A percentile compares a stretch with the other conserved stretches of the same genome.
These are phyloP conservation scores for Russula virescens DNA, from an alignment of 768 basidiomycete genomes.

Conservation along the genomic window DNA sequence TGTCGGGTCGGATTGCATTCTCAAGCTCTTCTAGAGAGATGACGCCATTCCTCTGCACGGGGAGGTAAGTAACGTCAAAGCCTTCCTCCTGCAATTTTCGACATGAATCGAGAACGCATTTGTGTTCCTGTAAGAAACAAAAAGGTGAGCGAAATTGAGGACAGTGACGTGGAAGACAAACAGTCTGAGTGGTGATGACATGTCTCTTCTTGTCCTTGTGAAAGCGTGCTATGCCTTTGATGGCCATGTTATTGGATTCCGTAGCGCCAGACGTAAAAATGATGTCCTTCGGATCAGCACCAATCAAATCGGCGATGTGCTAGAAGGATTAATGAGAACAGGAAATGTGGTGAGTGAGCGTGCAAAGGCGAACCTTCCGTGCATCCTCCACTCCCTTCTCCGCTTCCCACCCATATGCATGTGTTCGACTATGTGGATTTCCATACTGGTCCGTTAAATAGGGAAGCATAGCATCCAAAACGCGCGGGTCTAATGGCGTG, in stretches of 20 bases:
- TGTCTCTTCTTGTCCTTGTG: conserved; percentile 91
- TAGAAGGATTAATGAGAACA: conserved; percentile 30
- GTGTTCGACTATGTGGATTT: conserved; percentile 96
- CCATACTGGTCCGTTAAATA: conserved; percentile 94
- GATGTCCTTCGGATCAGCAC: conserved; percentile 92
- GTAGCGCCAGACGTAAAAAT: conserved; percentile 98
- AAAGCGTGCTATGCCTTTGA: conserved; percentile 96
- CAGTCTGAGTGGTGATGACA: conserved; percentile 92
- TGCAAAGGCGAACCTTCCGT: conserved; percentile 52
- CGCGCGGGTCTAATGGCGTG: conserved; percentile 94
- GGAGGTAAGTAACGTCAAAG: conserved; percentile 97
- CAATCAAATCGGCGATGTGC: conserved; percentile 89
- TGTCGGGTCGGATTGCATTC: conserved; percentile 85
- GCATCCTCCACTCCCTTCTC: conserved; percentile 92
- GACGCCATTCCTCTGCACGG: conserved; percentile 82
- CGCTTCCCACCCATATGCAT: conserved; percentile 99
- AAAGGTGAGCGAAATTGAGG: not conserved
- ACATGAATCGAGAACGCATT: conserved; percentile 98
- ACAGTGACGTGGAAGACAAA: conserved; percentile 34
- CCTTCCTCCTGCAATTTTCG: conserved; percentile 93
- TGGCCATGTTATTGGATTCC: conserved; percentile 94
- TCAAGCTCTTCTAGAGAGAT: conserved; percentile 75
- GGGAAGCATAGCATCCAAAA: conserved; percentile 94
- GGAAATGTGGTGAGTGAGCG: not conserved
- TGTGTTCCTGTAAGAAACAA: conserved; percentile 71